Conservation (phyloP, 106 monocot genomes). For the Acorus gramineus region DNA sequence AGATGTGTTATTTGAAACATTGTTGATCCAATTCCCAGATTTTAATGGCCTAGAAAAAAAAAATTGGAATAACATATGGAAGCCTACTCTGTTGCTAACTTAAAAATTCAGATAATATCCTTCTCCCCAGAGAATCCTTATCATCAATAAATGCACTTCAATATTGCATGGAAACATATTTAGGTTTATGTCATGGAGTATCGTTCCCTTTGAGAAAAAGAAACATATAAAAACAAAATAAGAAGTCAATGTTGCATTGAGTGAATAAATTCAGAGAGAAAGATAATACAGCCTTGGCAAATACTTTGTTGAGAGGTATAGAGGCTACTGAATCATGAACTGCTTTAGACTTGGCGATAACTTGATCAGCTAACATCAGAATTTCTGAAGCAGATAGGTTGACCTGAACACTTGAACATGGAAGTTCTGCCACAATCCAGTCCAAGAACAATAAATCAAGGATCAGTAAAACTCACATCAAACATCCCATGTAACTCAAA, state of each 20-base stretch:
- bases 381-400: constrained; percentile 76
- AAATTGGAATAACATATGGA: too few relatives aligned
- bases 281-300: neutral
- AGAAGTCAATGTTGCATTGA: neutral
- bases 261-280: neutral
- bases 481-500: too few relatives aligned
- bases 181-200: neutral
- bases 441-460: neutral
- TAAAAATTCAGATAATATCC: too few relatives aligned
- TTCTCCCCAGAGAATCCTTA: too few relatives aligned
- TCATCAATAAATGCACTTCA: too few relatives aligned
- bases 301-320: constrained; percentile 65
- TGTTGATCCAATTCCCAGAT: too few relatives aligned
- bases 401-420: constrained; percentile 39
- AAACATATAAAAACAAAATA: neutral
- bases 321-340: constrained; percentile 67
- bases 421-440: constrained; percentile 46
- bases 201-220: neutral
- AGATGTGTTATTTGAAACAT: too few relatives aligned
- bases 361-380: constrained; percentile 41
- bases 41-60: too few relatives aligned
- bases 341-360: constrained; percentile 72
- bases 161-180: neutral
- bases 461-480: neutral
- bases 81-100: too few relatives aligned